Evolutionary conservation across 345 rosid genomes (phyloP), one percentile per base, ranked within the genome.

Genomic region (Pistacia atlantica): DNA sequence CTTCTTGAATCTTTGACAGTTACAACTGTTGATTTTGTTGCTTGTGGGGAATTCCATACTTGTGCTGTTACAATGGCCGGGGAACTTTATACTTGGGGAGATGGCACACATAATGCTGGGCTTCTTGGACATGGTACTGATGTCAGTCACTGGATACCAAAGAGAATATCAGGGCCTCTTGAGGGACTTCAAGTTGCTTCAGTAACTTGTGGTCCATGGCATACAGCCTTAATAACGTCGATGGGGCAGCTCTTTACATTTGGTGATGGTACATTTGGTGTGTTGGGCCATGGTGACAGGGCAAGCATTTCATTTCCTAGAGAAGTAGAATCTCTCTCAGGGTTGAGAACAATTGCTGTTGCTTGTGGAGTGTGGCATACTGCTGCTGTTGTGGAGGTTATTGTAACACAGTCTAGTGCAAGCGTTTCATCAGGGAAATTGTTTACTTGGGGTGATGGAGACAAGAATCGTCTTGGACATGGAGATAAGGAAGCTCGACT

Each of bases 381-480:
- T 75, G 97, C 99, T 85, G 98, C 99, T 57, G 84, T 92, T 48
- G 98, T 95, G 69, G 98, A 95, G 80, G 97, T 95, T 77, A 90
- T 93, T 76, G 98, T 87, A 49, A 87, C 94, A 48, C 94, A 86
- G 80, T 90, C 93, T 67, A 90, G 88, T 82, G 83, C 97, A 54
- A 90, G 94, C 71, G 42, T 86, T 75, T 87, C 90, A 65, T 95
- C 93, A 13, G 99, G 96, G 74, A 95, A 90, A 83, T 84, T 95
- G 73, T 95, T 95, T 83, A 95, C 99, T 33, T 95, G 99, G 99
- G 99, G 99, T 58, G 99, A 95, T 79, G 98, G 99, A 56, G 99
- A 95, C 81, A 95, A 95, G 81, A 81, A 82, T 75, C 92, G 98
- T 64, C 97, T 95, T 75, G 99, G 99, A 73, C 99, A 95, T 82